These are phyloP conservation scores for Ecytonucleospora hepatopenaei DNA, from an alignment of 371 early-diverging fungal species.

Conservation along the genomic window DNA sequence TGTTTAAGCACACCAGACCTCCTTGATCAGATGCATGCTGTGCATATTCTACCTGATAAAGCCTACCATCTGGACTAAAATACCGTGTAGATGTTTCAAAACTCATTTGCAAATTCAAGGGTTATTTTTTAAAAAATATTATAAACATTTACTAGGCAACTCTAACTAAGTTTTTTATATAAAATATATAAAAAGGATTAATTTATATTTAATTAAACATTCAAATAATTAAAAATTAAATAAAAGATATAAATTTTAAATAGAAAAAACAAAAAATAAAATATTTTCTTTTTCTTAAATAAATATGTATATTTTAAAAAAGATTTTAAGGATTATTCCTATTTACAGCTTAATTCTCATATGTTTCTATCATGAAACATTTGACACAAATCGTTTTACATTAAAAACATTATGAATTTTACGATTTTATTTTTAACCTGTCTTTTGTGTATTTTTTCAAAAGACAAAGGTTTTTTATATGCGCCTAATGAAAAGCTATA, in stretches of 20 bases:
- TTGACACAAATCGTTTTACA: no score
- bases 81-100: constrained; percentile 71
- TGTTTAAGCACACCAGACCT: constrained; percentile 58
- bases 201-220: background rate
- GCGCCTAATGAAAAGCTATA: background rate
- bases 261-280: background rate
- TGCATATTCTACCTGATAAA: constrained; percentile 99
- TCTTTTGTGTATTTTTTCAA: no score
- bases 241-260: background rate
- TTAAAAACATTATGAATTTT: no score
- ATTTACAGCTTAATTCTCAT: no score
- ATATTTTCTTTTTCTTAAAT: background rate
- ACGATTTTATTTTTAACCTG: no score
- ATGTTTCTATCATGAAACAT: no score
- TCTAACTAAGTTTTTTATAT: background rate
- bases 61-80: constrained; percentile 96
- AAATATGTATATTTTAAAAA: no score
- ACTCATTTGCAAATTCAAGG: constrained; percentile 23
- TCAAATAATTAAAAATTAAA: background rate
- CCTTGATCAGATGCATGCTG: constrained; percentile 93
- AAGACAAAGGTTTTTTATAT: no score
- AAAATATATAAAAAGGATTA: background rate
- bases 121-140: background rate
- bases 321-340: no score
- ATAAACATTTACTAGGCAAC: background rate